A percentile compares a stretch with the other conserved stretches of the same genome.
These are phyloP conservation scores for Coffea humblotiana DNA, from an alignment of 305 asterid genomes.

Conservation along the genomic window DNA sequence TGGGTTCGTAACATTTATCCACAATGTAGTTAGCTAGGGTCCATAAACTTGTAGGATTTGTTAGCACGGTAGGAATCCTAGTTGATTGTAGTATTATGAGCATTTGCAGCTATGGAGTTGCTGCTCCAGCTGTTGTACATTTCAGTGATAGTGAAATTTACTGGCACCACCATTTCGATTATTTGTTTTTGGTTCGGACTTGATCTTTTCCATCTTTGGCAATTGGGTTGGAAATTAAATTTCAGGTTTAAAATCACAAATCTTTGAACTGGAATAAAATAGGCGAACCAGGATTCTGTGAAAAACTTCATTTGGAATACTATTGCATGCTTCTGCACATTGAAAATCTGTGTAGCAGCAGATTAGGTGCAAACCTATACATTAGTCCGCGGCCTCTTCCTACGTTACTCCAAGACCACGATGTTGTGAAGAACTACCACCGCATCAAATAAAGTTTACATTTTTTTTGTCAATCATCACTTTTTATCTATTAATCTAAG, in stretches of 20 bases:
- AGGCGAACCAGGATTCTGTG: neutral
- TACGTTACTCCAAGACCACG: no score
- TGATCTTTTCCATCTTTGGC: neutral
- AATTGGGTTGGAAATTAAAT: neutral
- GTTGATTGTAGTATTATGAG: neutral
- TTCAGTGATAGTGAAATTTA: neutral
- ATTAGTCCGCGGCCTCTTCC: no score
- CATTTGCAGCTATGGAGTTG: neutral
- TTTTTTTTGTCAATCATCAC: no score
- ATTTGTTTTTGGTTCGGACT: neutral
- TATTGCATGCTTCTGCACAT: no score
- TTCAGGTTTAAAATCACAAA: neutral
- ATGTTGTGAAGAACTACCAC: no score
- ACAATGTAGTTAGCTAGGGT: neutral
- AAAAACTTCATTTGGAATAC: neutral
- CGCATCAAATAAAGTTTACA: no score
- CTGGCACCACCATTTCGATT: neutral
- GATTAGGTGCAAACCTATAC: no score
- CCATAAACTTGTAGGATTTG: slow-evolving; percentile 4
- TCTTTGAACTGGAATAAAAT: no score
- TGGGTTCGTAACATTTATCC: neutral
- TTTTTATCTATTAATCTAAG: no score
- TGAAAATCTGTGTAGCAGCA: no score
- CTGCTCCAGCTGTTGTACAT: neutral
- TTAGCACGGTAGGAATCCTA: neutral